Base-by-base conservation (phyloP, 2,329 filamentous ascomycete species). In the Beauveria scarabaeidicola region DNA sequence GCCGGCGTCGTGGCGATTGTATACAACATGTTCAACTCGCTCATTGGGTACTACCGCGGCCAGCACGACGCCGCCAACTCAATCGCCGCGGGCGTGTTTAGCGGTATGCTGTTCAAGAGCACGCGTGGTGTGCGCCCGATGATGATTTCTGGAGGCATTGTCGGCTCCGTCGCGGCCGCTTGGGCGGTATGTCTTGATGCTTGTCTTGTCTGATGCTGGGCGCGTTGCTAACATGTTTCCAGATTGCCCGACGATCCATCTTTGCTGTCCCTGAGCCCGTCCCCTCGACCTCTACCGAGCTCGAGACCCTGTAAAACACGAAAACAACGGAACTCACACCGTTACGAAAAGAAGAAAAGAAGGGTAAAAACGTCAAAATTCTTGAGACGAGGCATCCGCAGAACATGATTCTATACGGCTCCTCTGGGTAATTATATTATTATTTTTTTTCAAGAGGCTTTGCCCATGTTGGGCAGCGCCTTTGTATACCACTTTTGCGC, bases 61-160 rank as follows among this genome's bases (percentile, higher is more conserved):
- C 90, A 91, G 77, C 91, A 96, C 67, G 95, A 99, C 73, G 83
- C 91, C 3, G 84, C 87, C 61, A 99, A 99, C 78, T 94, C 91
- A 64, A 83, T 99, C 58, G 75, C 83, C 21, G 93, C 94, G 5
- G 94, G 95, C 64, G 88, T 81, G 1, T 73, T 99, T 66, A 96
- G 91, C 70, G 94, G 94, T 61, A 92, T 93, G 82, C 73, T 99
- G 15, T 99, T 99, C 78, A 97, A 97, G 82, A 96, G 92, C 74
- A 97, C 95, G 52, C 84, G 90, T 69, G 94, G 94, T 6, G 64
- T 94, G 63, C 84, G 89, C 74, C 92, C 91, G 38, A 97, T 97
- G 92, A 81, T 94, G 78, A 94, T 97, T 69, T 96, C 92, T 40
- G 90, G 91, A 64, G 90, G 87, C 67, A 87, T 99, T 65, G 92